Evolutionary conservation across 2,329 filamentous ascomycete species (phyloP), one percentile per base, ranked within the genome.

Genomic region (Botrytis porri): DNA sequence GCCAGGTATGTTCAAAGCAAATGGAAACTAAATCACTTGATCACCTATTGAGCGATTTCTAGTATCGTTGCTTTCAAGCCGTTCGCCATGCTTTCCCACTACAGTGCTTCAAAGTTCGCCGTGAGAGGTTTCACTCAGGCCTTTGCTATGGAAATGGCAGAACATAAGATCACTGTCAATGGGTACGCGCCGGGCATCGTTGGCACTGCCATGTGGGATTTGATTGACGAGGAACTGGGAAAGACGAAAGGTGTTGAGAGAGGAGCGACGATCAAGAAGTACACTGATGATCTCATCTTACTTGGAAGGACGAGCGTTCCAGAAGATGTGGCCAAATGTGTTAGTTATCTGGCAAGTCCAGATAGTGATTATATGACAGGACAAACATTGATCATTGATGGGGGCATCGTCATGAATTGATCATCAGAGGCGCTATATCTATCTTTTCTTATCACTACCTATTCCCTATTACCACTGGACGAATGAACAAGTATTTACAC

Each of bases 121-220:
- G 89, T 93, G 1, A 84, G 90, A 6, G 90, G 90, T 0, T 82
- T 93, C 69, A 90, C 88, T 0, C 89, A 92, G 79, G 87, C 86
- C 0, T 90, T 90, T 75, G 90, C 90, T 0, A 88, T 90, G 86
- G 89, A 91, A 76, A 83, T 92, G 82, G 90, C 90, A 0, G 81
- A 82, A 66, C 85, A 92, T 78, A 84, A 88, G 73, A 92, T 93
- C 79, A 91, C 88, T 0, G 89, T 88, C 43, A 93, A 92, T 76
- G 86, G 87, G 0, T 92, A 92, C 76, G 89, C 88, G 0, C 90
- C 90, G 0, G 87, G 5, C 85, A 90, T 92, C 65, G 89, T 92
- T 0, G 88, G 86, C 0, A 92, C 89, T 0, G 83, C 84, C 0
- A 92, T 92, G 89, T 92, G 90, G 90, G 89, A 92, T 63, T 78